These are phyloP conservation scores for Pythium oligandrum DNA, from an alignment of 352 stramenopile species.

Conservation along the genomic window DNA sequence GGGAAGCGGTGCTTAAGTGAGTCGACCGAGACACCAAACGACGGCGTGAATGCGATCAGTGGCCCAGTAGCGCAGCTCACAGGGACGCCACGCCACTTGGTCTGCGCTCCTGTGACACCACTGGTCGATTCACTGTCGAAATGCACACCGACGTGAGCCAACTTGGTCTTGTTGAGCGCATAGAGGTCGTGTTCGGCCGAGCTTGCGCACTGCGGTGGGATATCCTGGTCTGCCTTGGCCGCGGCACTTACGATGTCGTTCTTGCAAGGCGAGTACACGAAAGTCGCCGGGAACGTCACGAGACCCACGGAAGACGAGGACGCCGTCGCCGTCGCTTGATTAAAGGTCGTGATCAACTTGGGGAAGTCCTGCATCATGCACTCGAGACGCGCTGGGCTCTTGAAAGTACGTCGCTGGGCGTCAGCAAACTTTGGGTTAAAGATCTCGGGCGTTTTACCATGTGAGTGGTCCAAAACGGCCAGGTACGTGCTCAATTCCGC, in stretches of 20 bases:
- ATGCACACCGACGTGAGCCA: slow-evolving; percentile 19
- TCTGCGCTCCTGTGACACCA: slow-evolving; percentile 10
- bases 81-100: slow-evolving; percentile 47
- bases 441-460: slow-evolving; percentile 58
- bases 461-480: slow-evolving; percentile 35
- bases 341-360: slow-evolving; percentile 43
- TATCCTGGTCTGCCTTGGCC: slow-evolving; percentile 40
- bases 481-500: slow-evolving; percentile 45
- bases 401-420: slow-evolving; percentile 39
- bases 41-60: slow-evolving; percentile 38
- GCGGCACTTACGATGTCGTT: slow-evolving; percentile 56
- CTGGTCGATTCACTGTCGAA: background rate
- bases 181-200: slow-evolving; percentile 68
- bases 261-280: slow-evolving; percentile 77
- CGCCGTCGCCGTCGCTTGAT: slow-evolving; percentile 5
- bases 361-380: slow-evolving; percentile 83
- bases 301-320: slow-evolving; percentile 26
- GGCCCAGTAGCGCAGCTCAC: slow-evolving; percentile 26
- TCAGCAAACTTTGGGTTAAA: slow-evolving; percentile 63
- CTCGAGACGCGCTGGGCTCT: slow-evolving; percentile 58
- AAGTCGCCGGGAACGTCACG: slow-evolving; percentile 43
- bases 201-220: slow-evolving; percentile 57
- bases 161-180: slow-evolving; percentile 35
- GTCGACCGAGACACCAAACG: slow-evolving; percentile 14
- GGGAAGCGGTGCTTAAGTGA: slow-evolving; percentile 9